Evolutionary conservation across 306 rosid species (phyloP).

Genomic region (Dryas alaskensis): DNA sequence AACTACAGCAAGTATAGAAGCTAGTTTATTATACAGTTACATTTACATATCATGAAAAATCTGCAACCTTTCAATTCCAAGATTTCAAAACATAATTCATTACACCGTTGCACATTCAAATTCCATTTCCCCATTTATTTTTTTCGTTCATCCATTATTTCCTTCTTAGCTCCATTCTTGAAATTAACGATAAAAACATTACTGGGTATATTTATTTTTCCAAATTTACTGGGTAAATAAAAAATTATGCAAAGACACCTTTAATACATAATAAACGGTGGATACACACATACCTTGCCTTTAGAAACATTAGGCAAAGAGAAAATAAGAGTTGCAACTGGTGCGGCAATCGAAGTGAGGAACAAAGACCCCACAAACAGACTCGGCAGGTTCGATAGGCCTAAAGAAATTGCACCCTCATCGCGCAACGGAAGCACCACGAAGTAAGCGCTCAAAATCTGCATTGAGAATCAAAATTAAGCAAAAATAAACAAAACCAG

Average conservation of each 20-base stretch:
- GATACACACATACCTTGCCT: slow-evolving; percentile 49
- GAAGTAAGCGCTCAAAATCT: slow-evolving; percentile 95
- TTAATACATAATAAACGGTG: neutral
- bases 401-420: slow-evolving; percentile 89
- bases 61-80: too few species aligned
- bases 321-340: slow-evolving; percentile 77
- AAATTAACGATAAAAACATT: too few species aligned
- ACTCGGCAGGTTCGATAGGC: slow-evolving; percentile 77
- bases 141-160: too few species aligned
- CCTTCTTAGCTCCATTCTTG: too few species aligned
- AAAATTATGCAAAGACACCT: neutral
- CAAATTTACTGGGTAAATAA: neutral
- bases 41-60: too few species aligned
- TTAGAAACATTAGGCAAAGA: slow-evolving; percentile 73
- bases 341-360: slow-evolving; percentile 83
- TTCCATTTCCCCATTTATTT: too few species aligned
- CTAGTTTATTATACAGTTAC: too few species aligned
- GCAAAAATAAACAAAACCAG: slow-evolving; percentile 2
- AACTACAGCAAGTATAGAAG: too few species aligned
- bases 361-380: slow-evolving; percentile 74
- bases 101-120: too few species aligned
- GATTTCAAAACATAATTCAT: too few species aligned
- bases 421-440: slow-evolving; percentile 96
- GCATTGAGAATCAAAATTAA: neutral
- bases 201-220: too few species aligned